Conservation (phyloP, 805 yeast genomes). For the Pichia gijzeniarum region DNA sequence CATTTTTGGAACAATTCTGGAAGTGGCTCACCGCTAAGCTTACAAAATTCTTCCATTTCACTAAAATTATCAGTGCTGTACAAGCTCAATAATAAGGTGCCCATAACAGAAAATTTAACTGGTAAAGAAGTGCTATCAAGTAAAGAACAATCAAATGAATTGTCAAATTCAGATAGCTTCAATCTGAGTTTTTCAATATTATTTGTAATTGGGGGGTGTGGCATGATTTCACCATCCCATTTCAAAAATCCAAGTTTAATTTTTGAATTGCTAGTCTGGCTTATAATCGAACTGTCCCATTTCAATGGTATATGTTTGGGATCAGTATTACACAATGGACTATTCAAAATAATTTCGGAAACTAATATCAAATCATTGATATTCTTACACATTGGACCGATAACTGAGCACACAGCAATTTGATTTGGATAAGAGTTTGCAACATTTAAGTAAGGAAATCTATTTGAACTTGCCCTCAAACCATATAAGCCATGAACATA, state of each 20-base stretch:
- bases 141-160: conserved; percentile 27
- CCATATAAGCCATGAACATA: conserved; percentile 31
- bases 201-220: conserved; percentile 51
- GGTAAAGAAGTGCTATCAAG: conserved; percentile 10
- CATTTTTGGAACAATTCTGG: conserved; percentile 17
- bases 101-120: conserved; percentile 25
- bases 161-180: conserved; percentile 12
- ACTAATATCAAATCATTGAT: conserved; percentile 32
- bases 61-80: conserved; percentile 23
- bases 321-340: conserved; percentile 43
- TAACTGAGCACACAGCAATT: conserved; percentile 29
- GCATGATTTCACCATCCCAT: conserved; percentile 41
- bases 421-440: conserved; percentile 31
- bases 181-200: conserved; percentile 31
- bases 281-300: conserved; percentile 32
- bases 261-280: conserved; percentile 18
- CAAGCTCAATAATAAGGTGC: conserved; percentile 20
- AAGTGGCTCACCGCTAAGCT: conserved; percentile 28
- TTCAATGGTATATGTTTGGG: conserved; percentile 46
- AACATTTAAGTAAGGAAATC: conserved; percentile 30
- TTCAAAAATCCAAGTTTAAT: conserved; percentile 41
- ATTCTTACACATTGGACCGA: conserved; percentile 31
- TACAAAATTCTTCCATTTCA: conserved; percentile 22
- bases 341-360: conserved; percentile 32
- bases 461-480: conserved; percentile 29